These are phyloP conservation scores for Hippophae gyantsensis DNA, from an alignment of 306 rosid species.

Conservation along the genomic window DNA sequence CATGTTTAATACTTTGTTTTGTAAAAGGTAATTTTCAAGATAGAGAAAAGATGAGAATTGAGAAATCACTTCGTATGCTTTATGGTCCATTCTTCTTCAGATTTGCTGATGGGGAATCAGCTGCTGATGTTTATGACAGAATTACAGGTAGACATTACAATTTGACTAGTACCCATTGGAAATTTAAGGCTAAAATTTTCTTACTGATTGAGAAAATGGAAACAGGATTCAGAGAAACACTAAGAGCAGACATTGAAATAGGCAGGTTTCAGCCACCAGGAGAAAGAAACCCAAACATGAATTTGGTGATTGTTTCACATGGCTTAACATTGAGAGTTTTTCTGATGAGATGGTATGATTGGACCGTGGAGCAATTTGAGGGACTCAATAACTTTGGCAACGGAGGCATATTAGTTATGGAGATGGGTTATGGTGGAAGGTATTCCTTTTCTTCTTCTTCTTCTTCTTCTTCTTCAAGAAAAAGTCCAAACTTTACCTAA, in stretches of 20 bases:
- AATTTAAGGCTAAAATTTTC: too few species aligned
- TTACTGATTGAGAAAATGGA: not conserved
- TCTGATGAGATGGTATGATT: constrained; percentile 90
- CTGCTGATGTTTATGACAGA: constrained; percentile 94
- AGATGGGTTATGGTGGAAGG: constrained; percentile 84
- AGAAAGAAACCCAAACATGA: constrained; percentile 44
- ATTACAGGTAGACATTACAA: constrained; percentile 45
- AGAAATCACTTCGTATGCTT: constrained; percentile 40
- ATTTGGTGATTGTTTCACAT: constrained; percentile 71
- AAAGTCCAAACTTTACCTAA: too few species aligned
- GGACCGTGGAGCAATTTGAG: constrained; percentile 81
- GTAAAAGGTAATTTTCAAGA: constrained; percentile 79
- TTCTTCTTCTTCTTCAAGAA: not conserved
- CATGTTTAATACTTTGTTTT: not conserved
- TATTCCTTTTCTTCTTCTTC: constrained; percentile 5
- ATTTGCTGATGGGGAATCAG: constrained; percentile 86
- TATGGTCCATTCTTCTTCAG: constrained; percentile 91
- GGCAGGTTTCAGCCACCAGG: constrained; percentile 80
- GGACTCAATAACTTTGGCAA: constrained; percentile 54
- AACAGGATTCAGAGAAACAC: constrained; percentile 82
- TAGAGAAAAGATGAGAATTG: constrained; percentile 63
- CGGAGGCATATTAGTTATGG: constrained; percentile 63
- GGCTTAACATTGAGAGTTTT: constrained; percentile 82
- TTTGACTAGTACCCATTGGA: too few species aligned
- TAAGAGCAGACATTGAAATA: constrained; percentile 63